Percentiles rank a stretch among this genome's conserved stretches.
Conservation (phyloP, 345 rosid species). For the Boechera divaricarpa region DNA sequence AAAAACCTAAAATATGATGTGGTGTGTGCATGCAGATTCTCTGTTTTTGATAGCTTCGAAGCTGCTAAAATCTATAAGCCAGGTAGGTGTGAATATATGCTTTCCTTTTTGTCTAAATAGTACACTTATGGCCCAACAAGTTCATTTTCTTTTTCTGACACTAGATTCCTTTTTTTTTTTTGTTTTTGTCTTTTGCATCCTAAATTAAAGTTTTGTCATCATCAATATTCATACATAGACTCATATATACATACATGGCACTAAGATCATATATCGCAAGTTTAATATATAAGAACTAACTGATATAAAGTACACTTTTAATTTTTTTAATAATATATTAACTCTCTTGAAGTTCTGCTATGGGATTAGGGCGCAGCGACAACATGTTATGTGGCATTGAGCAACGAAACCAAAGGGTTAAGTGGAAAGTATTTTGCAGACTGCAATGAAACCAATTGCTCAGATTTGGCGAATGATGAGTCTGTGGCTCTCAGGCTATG, state of each 20-base stretch:
- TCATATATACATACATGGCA: neutral
- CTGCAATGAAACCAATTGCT: constrained; percentile 76
- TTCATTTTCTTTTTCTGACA: constrained; percentile 17
- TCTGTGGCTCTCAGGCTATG: constrained; percentile 64
- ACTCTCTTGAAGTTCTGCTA: neutral
- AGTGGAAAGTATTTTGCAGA: constrained; percentile 88
- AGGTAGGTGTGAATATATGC: constrained; percentile 50
- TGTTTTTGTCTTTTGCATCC: neutral
- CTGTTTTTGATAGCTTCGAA: constrained; percentile 87
- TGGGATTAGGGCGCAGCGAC: constrained; percentile 85
- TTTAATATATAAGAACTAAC: neutral
- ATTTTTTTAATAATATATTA: neutral
- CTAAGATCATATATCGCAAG: neutral
- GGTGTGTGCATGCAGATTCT: constrained; percentile 71
- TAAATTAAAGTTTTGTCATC: constrained; percentile 12
- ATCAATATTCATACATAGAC: constrained; percentile 25
- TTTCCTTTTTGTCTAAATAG: constrained; percentile 28
- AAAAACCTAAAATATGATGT: constrained; percentile 18
- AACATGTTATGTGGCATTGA: constrained; percentile 88
- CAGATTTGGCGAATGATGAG: constrained; percentile 80
- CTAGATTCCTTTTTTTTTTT: neutral
- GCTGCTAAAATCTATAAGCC: constrained; percentile 74
- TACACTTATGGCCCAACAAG: constrained; percentile 26
- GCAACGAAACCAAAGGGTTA: constrained; percentile 59
- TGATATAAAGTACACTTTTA: neutral